These are phyloP conservation scores for Butyriboletus loyo DNA, from an alignment of 768 basidiomycete species.

Conservation along the genomic window DNA sequence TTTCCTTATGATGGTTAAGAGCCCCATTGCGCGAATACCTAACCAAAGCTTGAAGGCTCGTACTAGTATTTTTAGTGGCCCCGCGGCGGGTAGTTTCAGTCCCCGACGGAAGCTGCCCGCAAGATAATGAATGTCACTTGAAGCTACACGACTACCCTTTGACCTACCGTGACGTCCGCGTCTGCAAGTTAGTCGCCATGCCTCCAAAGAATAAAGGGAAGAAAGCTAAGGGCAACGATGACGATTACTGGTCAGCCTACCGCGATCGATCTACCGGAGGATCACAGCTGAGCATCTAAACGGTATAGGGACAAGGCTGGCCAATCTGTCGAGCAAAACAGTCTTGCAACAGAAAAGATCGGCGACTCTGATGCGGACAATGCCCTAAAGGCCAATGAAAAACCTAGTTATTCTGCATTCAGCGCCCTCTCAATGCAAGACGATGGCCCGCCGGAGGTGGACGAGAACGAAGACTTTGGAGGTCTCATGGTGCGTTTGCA, in stretches of 20 bases:
- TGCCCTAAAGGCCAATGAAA: constrained; percentile 26
- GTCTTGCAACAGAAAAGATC: constrained; percentile 25
- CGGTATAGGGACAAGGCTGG: constrained; percentile 60
- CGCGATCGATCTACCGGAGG: constrained; percentile 9
- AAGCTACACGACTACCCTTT: not conserved
- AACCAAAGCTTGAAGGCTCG: not conserved
- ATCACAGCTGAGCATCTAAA: constrained; percentile 15
- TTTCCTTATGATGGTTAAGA: constrained; percentile 96
- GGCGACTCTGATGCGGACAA: constrained; percentile 45
- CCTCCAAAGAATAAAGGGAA: constrained; percentile 79
- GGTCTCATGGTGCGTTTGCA: constrained; percentile 65
- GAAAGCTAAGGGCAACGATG: constrained; percentile 78
- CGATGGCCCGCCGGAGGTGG: constrained; percentile 40
- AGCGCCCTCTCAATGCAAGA: constrained; percentile 44
- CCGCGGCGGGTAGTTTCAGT: constrained; percentile 10
- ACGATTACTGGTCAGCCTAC: constrained; percentile 67
- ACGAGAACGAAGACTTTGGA: constrained; percentile 66
- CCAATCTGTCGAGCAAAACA: constrained; percentile 49
- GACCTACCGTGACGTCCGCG: not conserved
- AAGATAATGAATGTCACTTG: too few species aligned
- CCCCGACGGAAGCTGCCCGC: constrained; percentile 10
- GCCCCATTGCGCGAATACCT: constrained; percentile 58
- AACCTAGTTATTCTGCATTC: constrained; percentile 50
- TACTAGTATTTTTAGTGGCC: not conserved
- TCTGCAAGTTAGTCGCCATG: constrained; percentile 15